Evolutionary conservation across 2,329 filamentous ascomycete species (phyloP).

Genomic region (Orbilia ellipsospora): DNA sequence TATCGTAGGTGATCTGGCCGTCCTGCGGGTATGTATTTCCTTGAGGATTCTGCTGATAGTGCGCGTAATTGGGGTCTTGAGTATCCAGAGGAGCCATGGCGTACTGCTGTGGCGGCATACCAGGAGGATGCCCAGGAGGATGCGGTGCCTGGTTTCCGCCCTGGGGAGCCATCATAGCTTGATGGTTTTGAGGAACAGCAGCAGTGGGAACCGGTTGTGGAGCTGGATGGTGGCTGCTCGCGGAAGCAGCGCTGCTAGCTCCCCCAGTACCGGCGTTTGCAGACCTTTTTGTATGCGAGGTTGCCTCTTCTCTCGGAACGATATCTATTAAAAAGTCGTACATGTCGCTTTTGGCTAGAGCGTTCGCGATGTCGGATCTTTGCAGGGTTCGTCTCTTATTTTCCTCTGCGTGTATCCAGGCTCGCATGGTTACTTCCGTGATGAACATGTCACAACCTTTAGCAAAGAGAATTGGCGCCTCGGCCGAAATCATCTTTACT

Average conservation of each 20-base stretch:
- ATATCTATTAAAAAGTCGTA: conserved; percentile 99
- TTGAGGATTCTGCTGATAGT: conserved; percentile 75
- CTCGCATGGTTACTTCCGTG: conserved; percentile 97
- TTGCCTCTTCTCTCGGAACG: conserved; percentile 91
- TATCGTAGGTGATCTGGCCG: conserved; percentile 80
- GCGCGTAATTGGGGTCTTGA: conserved; percentile 75
- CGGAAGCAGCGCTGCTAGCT: conserved; percentile 66
- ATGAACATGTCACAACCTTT: conserved; percentile 99
- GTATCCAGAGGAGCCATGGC: conserved; percentile 88
- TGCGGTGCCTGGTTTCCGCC: conserved; percentile 74
- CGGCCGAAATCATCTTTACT: conserved; percentile 99
- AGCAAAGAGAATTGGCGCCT: conserved; percentile 96
- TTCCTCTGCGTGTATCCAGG: conserved; percentile 99
- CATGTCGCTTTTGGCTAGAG: conserved; percentile 97
- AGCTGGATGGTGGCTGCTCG: conserved; percentile 63
- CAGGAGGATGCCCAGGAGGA: conserved; percentile 74
- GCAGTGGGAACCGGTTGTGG: conserved; percentile 67
- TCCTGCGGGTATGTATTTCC: conserved; percentile 57
- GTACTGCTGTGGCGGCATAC: conserved; percentile 80
- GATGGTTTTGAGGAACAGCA: conserved; percentile 69
- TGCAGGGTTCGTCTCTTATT: conserved; percentile 97
- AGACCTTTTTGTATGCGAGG: conserved; percentile 80
- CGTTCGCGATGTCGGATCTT: conserved; percentile 94
- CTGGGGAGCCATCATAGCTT: conserved; percentile 70
- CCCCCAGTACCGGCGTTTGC: conserved; percentile 65